A percentile compares a stretch with the other conserved stretches of the same genome.
phyloP scores from a whole-genome alignment of 73 alveolate species.

The Tetrahymena thermophila region DNA sequence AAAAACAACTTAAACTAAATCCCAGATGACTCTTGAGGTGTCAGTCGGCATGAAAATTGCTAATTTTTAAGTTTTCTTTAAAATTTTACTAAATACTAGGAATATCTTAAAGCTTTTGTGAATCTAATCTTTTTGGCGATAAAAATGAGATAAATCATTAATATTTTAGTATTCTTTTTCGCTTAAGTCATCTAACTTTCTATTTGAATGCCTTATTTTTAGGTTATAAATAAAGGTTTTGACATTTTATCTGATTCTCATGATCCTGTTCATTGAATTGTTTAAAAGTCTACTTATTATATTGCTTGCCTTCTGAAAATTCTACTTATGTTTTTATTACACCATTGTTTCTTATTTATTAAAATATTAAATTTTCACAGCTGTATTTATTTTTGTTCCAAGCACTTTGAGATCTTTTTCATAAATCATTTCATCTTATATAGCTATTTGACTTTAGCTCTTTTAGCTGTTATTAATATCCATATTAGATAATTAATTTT shows the following conservation, averaged over 20 bases:
- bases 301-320: not conserved
- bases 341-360: not conserved
- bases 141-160: not conserved
- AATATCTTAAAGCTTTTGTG: not conserved
- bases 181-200: not conserved
- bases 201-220: not conserved
- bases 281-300: not conserved
- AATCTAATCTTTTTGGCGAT: not conserved
- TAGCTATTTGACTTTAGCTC: not conserved
- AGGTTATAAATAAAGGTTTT: not conserved
- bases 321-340: not conserved
- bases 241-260: not conserved
- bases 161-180: not conserved
- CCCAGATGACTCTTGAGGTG: not conserved
- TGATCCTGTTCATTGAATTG: not conserved
- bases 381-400: not conserved
- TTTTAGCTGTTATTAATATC: not conserved
- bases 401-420: not conserved
- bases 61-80: not conserved
- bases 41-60: not conserved
- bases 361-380: not conserved
- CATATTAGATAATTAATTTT: not conserved
- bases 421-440: not conserved
- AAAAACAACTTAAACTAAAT: not conserved
- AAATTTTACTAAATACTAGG: not conserved